Evolutionary conservation across 1,284 basidiomycete species (phyloP).

Genomic region (Cystobasidiaceae sp.): DNA sequence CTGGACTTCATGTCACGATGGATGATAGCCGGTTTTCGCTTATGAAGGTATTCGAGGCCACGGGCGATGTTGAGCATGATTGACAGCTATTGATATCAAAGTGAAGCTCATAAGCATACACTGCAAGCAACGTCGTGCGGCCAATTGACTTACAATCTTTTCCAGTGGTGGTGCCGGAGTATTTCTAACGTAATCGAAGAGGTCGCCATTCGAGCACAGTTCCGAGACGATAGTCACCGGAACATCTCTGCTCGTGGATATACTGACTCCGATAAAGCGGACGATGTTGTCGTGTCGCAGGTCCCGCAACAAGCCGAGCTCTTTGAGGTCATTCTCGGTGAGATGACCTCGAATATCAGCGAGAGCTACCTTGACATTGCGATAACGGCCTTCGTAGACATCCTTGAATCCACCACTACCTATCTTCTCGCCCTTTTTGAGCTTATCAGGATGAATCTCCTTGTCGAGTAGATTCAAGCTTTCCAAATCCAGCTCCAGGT

Average conservation of each 20-base stretch:
- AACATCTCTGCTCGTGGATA: constrained; percentile 84
- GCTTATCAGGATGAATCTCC: constrained; percentile 83
- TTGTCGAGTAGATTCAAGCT: constrained; percentile 88
- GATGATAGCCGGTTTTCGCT: constrained; percentile 85
- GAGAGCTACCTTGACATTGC: constrained; percentile 81
- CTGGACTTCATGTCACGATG: constrained; percentile 95
- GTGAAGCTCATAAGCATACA: no score
- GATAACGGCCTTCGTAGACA: constrained; percentile 72
- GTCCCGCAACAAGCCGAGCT: constrained; percentile 89
- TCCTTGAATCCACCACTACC: constrained; percentile 99
- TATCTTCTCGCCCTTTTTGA: constrained; percentile 92
- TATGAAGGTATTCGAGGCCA: constrained; percentile 90
- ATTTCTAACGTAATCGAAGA: constrained; percentile 97
- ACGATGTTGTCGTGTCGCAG: constrained; percentile 98
- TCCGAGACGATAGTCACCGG: constrained; percentile 99
- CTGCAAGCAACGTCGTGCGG: no score
- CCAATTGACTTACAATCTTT: constrained; percentile 59
- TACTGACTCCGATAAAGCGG: constrained; percentile 91
- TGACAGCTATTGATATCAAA: no score
- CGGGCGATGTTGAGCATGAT: constrained; percentile 93
- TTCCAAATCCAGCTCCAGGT: constrained; percentile 84
- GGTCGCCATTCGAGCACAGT: constrained; percentile 92
- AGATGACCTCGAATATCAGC: constrained; percentile 93
- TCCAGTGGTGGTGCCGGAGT: constrained; percentile 69
- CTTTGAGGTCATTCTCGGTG: constrained; percentile 97